Evolutionary conservation across 1,139 yeast species (phyloP), one percentile per base, ranked within the genome.

Genomic region (Diutina rugosa): DNA sequence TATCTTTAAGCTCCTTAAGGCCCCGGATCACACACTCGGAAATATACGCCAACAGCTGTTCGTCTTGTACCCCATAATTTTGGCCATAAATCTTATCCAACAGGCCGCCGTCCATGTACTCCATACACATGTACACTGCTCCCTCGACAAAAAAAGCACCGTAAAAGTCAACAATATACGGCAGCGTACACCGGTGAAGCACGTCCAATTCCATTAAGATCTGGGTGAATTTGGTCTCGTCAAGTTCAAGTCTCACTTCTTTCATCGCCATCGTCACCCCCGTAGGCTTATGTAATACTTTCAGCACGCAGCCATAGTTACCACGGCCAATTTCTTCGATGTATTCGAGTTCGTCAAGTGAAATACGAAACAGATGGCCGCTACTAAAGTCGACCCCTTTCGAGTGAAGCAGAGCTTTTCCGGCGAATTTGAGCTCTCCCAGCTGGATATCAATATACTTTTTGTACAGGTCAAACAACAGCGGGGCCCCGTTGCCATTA

Each of bases 121-220:
- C 99, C 81, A 93, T 93, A 71, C 99, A 93, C 88, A 95, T 90
- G 72, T 91, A 93, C 51, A 93, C 99, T 0, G 97, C 97, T 54
- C 98, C 97, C 71, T 93, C 99, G 49, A 89, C 91, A 66, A 93
- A 93, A 65, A 93, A 93, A 0, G 98, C 99, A 47, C 99, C 98
- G 67, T 88, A 93, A 64, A 93, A 93, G 65, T 91, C 97, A 56
- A 93, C 97, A 67, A 93, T 90, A 68, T 81, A 90, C 2, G 95
- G 95, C 8, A 95, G 85, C 61, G 80, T 82, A 72, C 98, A 91
- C 65, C 87, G 88, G 71, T 93, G 98, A 61, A 93, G 77, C 56
- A 91, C 87, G 65, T 93, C 98, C 62, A 93, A 76, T 69, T 93
- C 99, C 98, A 93, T 93, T 63, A 93, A 75, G 62, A 93, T 93